Percentiles rank a stretch among this genome's conserved stretches.
These are phyloP conservation scores for Arctium lappa DNA, from an alignment of 129 eudicot genomes.

Conservation along the genomic window DNA sequence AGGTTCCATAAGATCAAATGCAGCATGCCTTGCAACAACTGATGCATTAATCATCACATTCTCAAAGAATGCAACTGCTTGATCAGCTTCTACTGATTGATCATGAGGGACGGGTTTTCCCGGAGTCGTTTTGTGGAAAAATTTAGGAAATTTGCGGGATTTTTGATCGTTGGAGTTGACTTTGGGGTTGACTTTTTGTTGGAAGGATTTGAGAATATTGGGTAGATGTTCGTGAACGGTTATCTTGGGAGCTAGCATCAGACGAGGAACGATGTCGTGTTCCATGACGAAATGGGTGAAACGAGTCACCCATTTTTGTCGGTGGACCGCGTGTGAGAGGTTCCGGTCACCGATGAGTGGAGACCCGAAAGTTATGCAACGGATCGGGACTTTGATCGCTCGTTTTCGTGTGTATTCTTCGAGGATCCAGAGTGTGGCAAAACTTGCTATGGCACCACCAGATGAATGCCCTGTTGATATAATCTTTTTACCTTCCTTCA, in stretches of 20 bases:
- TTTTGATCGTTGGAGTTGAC: too few species aligned
- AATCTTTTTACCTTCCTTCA: conserved; percentile 42
- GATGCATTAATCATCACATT: conserved; percentile 52
- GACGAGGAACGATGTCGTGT: conserved; percentile 72
- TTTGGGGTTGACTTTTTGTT: conserved; percentile 34
- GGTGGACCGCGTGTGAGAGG: conserved; percentile 49
- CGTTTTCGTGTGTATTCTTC: conserved; percentile 41
- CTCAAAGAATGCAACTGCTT: conserved; percentile 30
- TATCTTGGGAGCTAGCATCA: conserved; percentile 60
- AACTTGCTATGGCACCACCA: conserved; percentile 66
- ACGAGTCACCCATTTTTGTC: conserved; percentile 60
- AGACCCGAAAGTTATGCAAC: conserved; percentile 55
- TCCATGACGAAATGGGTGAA: conserved; percentile 64
- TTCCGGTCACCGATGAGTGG: conserved; percentile 58
- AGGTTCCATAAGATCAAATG: conserved; percentile 64
- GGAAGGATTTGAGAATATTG: conserved; percentile 26
- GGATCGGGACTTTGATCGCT: neutral
- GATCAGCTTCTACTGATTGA: neutral
- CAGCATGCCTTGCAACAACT: conserved; percentile 58
- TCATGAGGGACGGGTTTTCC: too few species aligned
- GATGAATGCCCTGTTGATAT: conserved; percentile 74
- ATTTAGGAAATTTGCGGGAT: too few species aligned
- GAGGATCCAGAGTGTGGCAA: conserved; percentile 71
- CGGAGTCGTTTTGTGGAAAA: neutral
- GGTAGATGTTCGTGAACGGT: conserved; percentile 38